phyloP scores from a whole-genome alignment of 257 asterid genomes.

The Nicotiana noctiflora region DNA sequence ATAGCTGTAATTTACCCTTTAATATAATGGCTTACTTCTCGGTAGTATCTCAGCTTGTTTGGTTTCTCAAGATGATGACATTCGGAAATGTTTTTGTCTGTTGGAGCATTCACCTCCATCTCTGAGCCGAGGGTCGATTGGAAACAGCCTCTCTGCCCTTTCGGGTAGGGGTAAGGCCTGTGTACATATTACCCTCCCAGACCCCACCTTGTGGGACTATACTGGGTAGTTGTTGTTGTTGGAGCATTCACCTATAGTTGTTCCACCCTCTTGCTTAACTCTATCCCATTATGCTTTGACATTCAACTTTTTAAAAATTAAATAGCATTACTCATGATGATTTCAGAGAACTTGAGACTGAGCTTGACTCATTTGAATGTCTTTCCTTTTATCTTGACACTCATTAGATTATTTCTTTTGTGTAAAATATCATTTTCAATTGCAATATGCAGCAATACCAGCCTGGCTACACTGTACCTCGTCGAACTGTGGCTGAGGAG shows the following conservation, averaged over 20 bases:
- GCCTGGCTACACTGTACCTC: slow-evolving; percentile 83
- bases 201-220: too few relatives aligned
- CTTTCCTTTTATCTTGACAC: not conserved
- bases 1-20: not conserved
- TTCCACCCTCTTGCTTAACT: not conserved
- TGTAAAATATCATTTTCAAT: not conserved
- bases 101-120: not conserved
- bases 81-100: not conserved
- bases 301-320: not conserved
- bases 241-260: not conserved
- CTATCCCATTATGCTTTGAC: not conserved
- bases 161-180: too few relatives aligned
- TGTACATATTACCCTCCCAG: too few relatives aligned
- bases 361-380: not conserved
- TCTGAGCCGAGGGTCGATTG: too few relatives aligned
- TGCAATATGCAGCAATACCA: slow-evolving; percentile 62
- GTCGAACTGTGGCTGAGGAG: slow-evolving; percentile 72
- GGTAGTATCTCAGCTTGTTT: not conserved
- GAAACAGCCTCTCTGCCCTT: too few relatives aligned
- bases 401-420: not conserved
- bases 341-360: not conserved
- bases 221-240: too few relatives aligned
- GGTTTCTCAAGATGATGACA: not conserved
- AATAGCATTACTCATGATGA: not conserved
- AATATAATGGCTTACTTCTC: not conserved